Percentiles rank a stretch among this genome's conserved stretches.
phyloP scores from a whole-genome alignment of 768 basidiomycete genomes.

The Leccinum aurantiacum region DNA sequence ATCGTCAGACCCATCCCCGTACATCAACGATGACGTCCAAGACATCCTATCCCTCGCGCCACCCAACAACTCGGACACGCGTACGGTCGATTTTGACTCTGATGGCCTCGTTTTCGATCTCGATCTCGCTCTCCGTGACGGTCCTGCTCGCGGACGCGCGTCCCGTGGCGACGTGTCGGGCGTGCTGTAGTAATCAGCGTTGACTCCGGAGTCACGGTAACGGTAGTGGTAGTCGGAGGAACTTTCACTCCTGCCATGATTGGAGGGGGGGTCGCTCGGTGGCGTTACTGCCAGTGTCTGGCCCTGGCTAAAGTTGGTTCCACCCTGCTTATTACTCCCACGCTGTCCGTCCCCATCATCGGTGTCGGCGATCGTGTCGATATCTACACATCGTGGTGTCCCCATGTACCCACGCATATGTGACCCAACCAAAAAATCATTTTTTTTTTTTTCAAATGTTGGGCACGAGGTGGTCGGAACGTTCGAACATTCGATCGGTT shows the following conservation, averaged over 20 bases:
- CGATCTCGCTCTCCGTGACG: neutral
- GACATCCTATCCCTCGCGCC: neutral
- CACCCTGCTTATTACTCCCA: neutral
- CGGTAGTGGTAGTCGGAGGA: neutral
- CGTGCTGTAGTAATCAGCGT: slow-evolving; percentile 23
- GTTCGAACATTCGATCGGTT: neutral
- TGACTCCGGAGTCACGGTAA: neutral
- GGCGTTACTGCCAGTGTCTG: neutral
- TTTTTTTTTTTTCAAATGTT: neutral
- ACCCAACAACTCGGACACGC: slow-evolving; percentile 6
- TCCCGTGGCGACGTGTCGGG: slow-evolving; percentile 23
- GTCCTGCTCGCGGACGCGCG: neutral
- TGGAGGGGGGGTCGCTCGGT: neutral
- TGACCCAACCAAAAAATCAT: neutral
- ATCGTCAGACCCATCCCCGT: neutral
- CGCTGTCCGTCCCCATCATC: neutral
- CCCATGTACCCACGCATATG: neutral
- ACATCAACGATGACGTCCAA: slow-evolving; percentile 5
- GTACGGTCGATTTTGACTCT: neutral
- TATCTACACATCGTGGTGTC: neutral
- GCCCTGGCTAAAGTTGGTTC: neutral
- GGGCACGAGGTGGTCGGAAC: neutral
- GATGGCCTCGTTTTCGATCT: neutral
- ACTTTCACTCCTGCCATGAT: neutral
- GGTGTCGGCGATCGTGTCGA: neutral